Percentiles rank a stretch among this genome's conserved stretches.
phyloP scores from a whole-genome alignment of 116 monocot species.

The Cymodocea nodosa region DNA sequence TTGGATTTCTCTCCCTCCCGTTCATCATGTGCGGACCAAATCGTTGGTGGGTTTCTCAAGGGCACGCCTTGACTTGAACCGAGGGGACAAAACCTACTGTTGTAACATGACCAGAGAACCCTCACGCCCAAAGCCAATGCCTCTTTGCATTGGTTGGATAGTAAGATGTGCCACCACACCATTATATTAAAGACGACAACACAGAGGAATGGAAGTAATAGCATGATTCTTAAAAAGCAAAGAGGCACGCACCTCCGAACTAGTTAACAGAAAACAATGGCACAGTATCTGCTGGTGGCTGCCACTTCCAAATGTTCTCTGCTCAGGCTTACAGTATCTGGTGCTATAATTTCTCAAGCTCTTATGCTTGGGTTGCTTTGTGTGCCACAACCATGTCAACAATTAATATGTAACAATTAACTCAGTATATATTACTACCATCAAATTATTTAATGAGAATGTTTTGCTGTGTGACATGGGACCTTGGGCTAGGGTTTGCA shows the following conservation, averaged over 20 bases:
- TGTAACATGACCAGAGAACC: constrained; percentile 18
- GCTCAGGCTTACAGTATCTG: neutral
- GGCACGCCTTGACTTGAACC: constrained; percentile 48
- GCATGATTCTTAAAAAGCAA: neutral
- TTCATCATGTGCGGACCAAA: constrained; percentile 17
- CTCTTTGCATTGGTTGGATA: constrained; percentile 19
- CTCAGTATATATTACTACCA: too few species aligned
- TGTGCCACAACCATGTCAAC: neutral
- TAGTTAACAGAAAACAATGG: neutral
- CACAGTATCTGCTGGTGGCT: neutral
- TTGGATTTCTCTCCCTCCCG: too few species aligned
- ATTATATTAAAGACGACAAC: neutral
- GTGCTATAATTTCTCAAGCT: neutral
- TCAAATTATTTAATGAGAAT: too few species aligned
- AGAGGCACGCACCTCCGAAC: constrained; percentile 1
- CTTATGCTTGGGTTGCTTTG: neutral
- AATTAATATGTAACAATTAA: too few species aligned
- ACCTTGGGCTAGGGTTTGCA: constrained; percentile 12
- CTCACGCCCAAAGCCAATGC: constrained; percentile 37
- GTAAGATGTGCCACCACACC: neutral
- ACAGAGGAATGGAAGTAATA: constrained; percentile 6
- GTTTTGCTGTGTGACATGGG: too few species aligned
- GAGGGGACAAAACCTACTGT: constrained; percentile 46
- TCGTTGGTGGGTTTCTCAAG: constrained; percentile 38
- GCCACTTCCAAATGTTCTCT: constrained; percentile 2